Percentiles rank a stretch among this genome's conserved stretches.
Evolutionary conservation across 1,284 basidiomycete species (phyloP).

Genomic region (Fomitopsis palustris): DNA sequence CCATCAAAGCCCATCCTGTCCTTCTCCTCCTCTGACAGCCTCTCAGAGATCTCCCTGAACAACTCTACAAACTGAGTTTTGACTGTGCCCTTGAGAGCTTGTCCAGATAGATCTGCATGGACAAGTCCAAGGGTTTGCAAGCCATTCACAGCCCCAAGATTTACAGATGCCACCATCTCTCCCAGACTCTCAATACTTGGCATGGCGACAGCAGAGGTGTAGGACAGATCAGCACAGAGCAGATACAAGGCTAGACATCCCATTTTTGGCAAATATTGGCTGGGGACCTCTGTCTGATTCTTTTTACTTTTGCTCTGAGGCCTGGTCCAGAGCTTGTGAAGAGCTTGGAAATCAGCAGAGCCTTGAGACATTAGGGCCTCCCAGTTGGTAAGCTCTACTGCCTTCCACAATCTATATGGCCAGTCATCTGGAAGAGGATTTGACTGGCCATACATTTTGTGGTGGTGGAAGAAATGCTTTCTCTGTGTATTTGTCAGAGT

Average conservation of each 20-base stretch:
- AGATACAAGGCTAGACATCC: neutral
- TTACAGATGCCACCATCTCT: neutral
- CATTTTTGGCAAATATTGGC: neutral
- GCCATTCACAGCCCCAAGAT: neutral
- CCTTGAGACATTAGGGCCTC: no score
- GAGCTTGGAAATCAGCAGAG: neutral
- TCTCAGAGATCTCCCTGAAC: neutral
- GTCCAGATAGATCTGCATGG: neutral
- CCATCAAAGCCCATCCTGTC: neutral
- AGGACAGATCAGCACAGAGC: neutral
- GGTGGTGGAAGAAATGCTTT: no score
- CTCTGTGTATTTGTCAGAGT: no score
- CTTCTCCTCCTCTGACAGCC: neutral
- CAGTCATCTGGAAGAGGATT: no score
- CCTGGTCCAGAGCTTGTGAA: neutral
- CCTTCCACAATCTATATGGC: no score
- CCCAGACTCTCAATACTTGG: neutral
- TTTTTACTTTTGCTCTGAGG: neutral
- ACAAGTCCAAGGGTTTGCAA: neutral
- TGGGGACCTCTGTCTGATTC: neutral
- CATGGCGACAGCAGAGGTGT: neutral
- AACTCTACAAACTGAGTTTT: neutral
- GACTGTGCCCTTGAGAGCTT: neutral
- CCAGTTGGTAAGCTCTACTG: no score
- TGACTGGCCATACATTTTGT: no score